Evolutionary conservation across 2,329 filamentous ascomycete genomes (phyloP), one percentile per base, ranked within the genome.

Genomic region (Epichloe sp.): DNA sequence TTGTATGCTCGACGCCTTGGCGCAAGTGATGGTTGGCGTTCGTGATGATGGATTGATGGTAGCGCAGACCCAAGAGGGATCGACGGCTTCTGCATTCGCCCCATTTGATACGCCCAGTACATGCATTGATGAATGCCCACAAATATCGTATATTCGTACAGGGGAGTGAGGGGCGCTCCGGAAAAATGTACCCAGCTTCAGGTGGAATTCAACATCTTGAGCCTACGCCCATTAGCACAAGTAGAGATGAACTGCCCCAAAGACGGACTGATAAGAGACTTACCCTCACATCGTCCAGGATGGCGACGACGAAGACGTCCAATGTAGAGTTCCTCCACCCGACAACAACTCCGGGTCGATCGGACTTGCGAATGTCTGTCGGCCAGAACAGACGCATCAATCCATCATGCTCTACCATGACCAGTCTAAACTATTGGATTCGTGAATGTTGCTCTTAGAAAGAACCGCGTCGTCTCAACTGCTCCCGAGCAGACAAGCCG

Each of bases 321-420:
- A 89, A 74, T 46, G 85, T 83, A 38, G 91, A 96, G 68, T 98
- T 98, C 62, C 86, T 82, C 88, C 91, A 98, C 62, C 93, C 93
- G 45, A 98, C 86, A 57, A 98, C 82, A 54, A 96, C 86, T 44
- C 91, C 93, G 42, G 88, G 80, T 52, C 79, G 75, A 58, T 81
- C 79, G 51, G 83, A 86, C 67, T 76, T 78, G 50, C 79, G 77
- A 62, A 88, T 82, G 71, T 95, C 90, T 63, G 86, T 86, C 62
- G 93, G 94, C 93, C 93, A 98, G 74, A 98, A 97, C 73, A 98
- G 83, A 75, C 93, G 88, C 83, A 97, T 88, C 74, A 97, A 76
- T 63, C 87, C 90, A 87, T 93, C 80, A 76, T 82, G 76, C 71
- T 80, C 79, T 73, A 79, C 73, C 80, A 83, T 83, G 76, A 75